Percentiles rank a stretch among this genome's conserved stretches.
phyloP scores from a whole-genome alignment of 805 yeast species.

The Diddensiella transvaalensis region DNA sequence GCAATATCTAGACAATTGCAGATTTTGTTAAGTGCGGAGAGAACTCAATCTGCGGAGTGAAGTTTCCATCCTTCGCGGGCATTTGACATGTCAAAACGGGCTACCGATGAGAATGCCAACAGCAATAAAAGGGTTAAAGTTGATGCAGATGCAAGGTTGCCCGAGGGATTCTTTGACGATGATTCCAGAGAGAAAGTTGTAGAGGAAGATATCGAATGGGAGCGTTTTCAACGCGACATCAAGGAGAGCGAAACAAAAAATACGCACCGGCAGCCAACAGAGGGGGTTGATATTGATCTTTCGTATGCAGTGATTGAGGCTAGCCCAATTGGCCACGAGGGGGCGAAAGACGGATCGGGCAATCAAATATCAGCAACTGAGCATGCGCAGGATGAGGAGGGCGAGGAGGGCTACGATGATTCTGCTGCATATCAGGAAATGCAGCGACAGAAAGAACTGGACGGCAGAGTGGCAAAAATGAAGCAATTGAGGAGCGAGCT shows the following conservation, averaged over 20 bases:
- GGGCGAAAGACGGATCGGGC: background rate
- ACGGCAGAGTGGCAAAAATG: constrained; percentile 10
- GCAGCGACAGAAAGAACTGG: constrained; percentile 15
- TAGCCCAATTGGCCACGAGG: constrained; percentile 3
- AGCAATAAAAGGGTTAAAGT: background rate
- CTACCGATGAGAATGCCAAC: background rate
- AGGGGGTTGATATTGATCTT: background rate
- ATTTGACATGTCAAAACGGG: background rate
- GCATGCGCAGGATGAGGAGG: constrained; percentile 1
- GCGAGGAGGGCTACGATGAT: constrained; percentile 8
- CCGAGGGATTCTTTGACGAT: constrained; percentile 7
- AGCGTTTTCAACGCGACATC: constrained; percentile 14
- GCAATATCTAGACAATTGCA: too few relatives aligned
- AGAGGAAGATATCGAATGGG: constrained; percentile 18
- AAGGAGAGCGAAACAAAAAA: background rate
- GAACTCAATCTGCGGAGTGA: too few relatives aligned
- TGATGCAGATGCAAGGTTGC: background rate
- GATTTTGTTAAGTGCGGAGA: too few relatives aligned
- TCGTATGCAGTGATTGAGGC: constrained; percentile 11
- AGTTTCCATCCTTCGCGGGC: too few relatives aligned
- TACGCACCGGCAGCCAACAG: background rate
- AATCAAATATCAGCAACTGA: background rate
- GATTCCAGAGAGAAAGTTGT: background rate
- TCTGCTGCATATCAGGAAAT: constrained; percentile 10
- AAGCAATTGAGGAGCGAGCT: constrained; percentile 4